These are phyloP conservation scores for Artemisia tridentata DNA, from an alignment of 129 eudicot species.

Conservation along the genomic window DNA sequence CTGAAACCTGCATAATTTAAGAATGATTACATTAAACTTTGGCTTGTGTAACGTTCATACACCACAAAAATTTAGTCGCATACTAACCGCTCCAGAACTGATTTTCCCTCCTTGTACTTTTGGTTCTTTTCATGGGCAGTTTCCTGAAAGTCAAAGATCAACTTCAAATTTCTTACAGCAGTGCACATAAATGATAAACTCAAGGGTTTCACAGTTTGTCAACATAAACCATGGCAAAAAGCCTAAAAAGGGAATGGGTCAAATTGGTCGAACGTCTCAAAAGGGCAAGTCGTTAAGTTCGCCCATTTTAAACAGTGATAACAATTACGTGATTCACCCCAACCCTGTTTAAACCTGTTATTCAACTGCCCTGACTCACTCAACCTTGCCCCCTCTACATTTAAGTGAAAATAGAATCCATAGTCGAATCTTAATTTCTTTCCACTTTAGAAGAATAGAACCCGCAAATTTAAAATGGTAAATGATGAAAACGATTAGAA, in stretches of 20 bases:
- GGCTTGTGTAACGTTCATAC: not conserved
- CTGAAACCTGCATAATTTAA: slow-evolving; percentile 52
- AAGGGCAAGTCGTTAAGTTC: too few relatives aligned
- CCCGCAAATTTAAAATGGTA: not conserved
- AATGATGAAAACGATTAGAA: not conserved
- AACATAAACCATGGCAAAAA: too few relatives aligned
- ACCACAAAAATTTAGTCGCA: not conserved
- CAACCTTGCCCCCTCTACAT: too few relatives aligned
- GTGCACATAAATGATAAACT: not conserved
- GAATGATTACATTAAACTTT: not conserved
- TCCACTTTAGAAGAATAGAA: not conserved
- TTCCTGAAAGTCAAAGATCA: slow-evolving; percentile 48
- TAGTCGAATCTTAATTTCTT: not conserved
- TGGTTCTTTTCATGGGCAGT: slow-evolving; percentile 80
- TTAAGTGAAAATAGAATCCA: not conserved
- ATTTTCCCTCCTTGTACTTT: slow-evolving; percentile 97
- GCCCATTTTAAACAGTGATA: too few relatives aligned
- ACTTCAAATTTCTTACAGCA: not conserved
- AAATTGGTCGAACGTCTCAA: too few relatives aligned
- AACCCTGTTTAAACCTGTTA: too few relatives aligned
- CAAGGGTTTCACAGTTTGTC: not conserved
- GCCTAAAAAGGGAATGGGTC: too few relatives aligned
- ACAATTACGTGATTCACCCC: too few relatives aligned
- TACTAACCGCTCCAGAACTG: slow-evolving; percentile 76
- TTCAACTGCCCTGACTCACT: too few relatives aligned